Conservation (phyloP, 192 early-diverging fungal genomes). For the Backusella australiensis region DNA sequence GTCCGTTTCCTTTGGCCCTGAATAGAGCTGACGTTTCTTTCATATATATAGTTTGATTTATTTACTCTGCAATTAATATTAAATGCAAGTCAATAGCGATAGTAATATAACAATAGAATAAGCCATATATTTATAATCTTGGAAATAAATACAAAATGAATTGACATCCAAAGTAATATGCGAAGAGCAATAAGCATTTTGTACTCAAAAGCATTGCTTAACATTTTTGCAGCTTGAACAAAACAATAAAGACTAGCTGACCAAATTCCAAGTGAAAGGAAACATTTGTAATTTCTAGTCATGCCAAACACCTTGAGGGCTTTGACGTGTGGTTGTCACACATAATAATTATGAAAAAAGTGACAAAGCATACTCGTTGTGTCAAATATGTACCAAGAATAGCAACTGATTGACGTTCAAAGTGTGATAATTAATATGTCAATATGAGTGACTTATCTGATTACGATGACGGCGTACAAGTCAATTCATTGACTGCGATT, state of each 20-base stretch:
- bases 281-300: not conserved
- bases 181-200: not conserved
- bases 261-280: not conserved
- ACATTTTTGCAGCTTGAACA: not conserved
- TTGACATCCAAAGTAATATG: no score
- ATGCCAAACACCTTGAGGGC: not conserved
- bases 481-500: not conserved
- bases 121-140: not conserved
- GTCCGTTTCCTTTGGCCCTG: not conserved
- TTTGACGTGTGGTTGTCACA: not conserved
- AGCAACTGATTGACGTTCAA: not conserved
- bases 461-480: not conserved
- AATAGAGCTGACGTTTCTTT: not conserved
- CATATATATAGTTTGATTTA: no score
- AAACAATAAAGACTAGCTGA: not conserved
- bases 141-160: not conserved
- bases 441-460: not conserved
- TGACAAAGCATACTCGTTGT: not conserved
- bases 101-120: not conserved
- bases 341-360: not conserved
- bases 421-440: not conserved
- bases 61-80: no score
- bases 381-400: not conserved
- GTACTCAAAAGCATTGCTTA: not conserved
- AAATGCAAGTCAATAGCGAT: no score